phyloP scores from a whole-genome alignment of 2,329 filamentous ascomycete genomes.

The Claviceps africana region DNA sequence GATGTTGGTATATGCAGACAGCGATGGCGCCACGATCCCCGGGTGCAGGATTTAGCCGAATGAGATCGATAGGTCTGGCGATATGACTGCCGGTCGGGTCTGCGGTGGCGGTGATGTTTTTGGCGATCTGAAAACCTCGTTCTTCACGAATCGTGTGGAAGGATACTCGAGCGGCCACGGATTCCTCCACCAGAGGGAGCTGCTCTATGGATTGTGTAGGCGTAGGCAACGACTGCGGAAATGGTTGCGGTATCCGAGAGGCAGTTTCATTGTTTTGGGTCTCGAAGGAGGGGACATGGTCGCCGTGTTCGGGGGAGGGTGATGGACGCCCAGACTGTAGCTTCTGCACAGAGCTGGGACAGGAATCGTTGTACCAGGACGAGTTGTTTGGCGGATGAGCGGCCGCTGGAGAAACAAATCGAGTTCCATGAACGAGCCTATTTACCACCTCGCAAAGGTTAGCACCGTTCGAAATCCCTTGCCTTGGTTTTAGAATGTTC shows the following conservation, averaged over 20 bases:
- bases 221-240: constrained; percentile 16
- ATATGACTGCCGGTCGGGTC: constrained; percentile 66
- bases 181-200: constrained; percentile 43
- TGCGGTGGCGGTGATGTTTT: constrained; percentile 53
- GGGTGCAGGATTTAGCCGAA: constrained; percentile 53
- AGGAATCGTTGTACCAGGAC: constrained; percentile 30
- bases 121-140: constrained; percentile 72
- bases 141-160: constrained; percentile 73
- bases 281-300: constrained; percentile 13
- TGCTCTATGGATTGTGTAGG: constrained; percentile 23
- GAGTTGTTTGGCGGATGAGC: constrained; percentile 29
- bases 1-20: constrained; percentile 68
- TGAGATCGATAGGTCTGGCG: constrained; percentile 64
- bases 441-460: neutral
- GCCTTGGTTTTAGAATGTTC: too few species aligned
- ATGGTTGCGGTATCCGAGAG: constrained; percentile 7
- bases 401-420: constrained; percentile 36
- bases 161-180: constrained; percentile 70
- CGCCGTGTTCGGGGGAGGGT: constrained; percentile 23
- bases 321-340: constrained; percentile 29
- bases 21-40: constrained; percentile 59
- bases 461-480: neutral
- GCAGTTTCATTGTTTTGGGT: constrained; percentile 22
- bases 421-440: constrained; percentile 55
- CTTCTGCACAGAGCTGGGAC: constrained; percentile 28